Conservation (phyloP, 1,284 basidiomycete species). For the Macrocybe sp. region DNA sequence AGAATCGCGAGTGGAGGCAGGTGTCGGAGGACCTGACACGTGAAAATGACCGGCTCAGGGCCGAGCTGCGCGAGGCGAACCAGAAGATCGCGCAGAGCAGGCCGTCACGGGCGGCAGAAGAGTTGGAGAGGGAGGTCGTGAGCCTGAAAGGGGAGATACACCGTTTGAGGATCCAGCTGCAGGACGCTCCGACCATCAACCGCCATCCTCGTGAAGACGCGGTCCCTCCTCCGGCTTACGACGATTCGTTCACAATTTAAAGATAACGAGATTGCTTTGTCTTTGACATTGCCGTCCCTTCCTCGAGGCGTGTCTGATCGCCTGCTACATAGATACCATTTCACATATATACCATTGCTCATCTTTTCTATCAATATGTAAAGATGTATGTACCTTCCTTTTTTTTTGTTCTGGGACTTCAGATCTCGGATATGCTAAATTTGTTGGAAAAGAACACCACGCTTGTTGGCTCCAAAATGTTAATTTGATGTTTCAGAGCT, state of each 20-base stretch:
- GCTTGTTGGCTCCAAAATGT: too few relatives aligned
- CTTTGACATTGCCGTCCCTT: too few relatives aligned
- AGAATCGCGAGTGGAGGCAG: slow-evolving; percentile 11
- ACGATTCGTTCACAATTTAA: slow-evolving; percentile 12
- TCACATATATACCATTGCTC: too few relatives aligned
- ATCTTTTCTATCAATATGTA: too few relatives aligned
- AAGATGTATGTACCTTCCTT: too few relatives aligned
- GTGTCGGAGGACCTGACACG: slow-evolving; percentile 15
- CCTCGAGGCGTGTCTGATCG: too few relatives aligned
- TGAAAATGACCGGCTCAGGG: slow-evolving; percentile 17
- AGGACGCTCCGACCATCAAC: neutral
- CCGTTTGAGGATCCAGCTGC: slow-evolving; percentile 10
- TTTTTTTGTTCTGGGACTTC: too few relatives aligned
- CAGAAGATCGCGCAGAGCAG: slow-evolving; percentile 3
- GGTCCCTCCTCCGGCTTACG: slow-evolving; percentile 30
- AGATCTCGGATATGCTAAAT: too few relatives aligned
- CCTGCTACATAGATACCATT: too few relatives aligned
- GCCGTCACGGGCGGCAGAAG: slow-evolving; percentile 8
- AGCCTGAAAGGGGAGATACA: slow-evolving; percentile 16
- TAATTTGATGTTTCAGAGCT: too few relatives aligned
- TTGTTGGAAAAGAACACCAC: too few relatives aligned
- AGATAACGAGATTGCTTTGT: too few relatives aligned
- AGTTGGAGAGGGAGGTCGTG: slow-evolving; percentile 22
- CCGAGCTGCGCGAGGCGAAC: slow-evolving; percentile 8
- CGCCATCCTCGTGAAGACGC: slow-evolving; percentile 18